Conservation (phyloP, 176 grass and related monocot species). For the Bromus sterilis region DNA sequence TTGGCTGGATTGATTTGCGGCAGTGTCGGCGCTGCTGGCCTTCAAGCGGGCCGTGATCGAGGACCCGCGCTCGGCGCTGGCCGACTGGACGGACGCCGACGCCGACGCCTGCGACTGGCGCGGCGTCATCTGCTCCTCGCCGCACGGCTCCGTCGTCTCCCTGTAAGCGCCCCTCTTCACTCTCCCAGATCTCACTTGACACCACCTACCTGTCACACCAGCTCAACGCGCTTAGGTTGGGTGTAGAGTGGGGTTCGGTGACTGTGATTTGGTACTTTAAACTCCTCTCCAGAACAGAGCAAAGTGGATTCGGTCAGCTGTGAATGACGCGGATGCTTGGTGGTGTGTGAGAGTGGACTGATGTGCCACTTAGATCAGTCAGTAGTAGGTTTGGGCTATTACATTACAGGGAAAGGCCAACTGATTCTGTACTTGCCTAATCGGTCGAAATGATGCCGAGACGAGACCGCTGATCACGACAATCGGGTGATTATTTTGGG, state of each 20-base stretch:
- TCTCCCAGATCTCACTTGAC: conserved; percentile 19
- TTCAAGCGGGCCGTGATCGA: conserved; percentile 78
- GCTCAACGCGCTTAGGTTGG: not conserved
- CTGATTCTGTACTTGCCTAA: not conserved
- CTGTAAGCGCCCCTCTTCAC: conserved; percentile 53
- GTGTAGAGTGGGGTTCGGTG: not conserved
- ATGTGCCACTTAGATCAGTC: conserved; percentile 20
- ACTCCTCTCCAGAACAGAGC: not conserved
- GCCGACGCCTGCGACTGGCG: conserved; percentile 79
- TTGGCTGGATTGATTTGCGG: not conserved
- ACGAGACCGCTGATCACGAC: not conserved
- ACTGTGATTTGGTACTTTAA: not conserved
- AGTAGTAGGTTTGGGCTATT: conserved; percentile 9
- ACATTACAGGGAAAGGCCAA: not conserved
- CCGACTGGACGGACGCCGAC: conserved; percentile 65
- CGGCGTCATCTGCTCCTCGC: conserved; percentile 70
- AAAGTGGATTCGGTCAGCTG: not conserved
- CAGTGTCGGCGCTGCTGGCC: conserved; percentile 52
- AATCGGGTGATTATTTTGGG: not conserved
- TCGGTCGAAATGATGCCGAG: not conserved
- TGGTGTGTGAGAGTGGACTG: not conserved
- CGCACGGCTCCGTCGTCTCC: conserved; percentile 54
- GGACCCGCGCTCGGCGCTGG: conserved; percentile 64
- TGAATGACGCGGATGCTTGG: conserved; percentile 24
- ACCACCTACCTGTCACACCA: not conserved